These are phyloP conservation scores for Medicago lupulina DNA, from an alignment of 306 rosid genomes.

Conservation along the genomic window DNA sequence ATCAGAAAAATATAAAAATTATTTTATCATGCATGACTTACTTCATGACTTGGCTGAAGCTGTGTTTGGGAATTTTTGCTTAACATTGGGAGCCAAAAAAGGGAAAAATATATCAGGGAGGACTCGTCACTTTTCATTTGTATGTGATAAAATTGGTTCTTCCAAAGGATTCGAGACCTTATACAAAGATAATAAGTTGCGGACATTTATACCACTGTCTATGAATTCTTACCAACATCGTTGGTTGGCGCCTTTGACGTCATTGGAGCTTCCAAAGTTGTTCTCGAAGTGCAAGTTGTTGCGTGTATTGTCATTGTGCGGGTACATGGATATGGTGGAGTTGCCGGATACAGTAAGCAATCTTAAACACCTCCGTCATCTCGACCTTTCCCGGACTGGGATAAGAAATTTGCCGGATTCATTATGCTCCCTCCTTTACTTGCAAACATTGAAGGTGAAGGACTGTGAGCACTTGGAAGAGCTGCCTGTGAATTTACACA, in stretches of 20 bases:
- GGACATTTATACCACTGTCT: background rate
- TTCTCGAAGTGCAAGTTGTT: background rate
- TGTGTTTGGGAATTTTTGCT: background rate
- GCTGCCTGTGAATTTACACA: background rate
- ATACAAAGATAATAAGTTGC: background rate
- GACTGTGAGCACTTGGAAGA: background rate
- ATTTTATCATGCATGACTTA: constrained; percentile 14
- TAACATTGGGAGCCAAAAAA: background rate
- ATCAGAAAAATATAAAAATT: background rate
- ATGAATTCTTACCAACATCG: background rate
- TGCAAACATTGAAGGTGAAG: constrained; percentile 8
- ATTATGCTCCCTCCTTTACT: background rate
- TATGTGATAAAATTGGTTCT: accelerated
- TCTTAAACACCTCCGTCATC: constrained; percentile 3
- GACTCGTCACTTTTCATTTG: constrained; percentile 20
- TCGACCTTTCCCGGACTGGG: background rate
- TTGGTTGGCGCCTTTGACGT: background rate
- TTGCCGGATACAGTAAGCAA: constrained; percentile 1
- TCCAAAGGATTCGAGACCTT: background rate
- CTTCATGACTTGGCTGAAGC: constrained; percentile 25
- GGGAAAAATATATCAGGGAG: background rate
- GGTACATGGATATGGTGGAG: background rate
- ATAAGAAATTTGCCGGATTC: constrained; percentile 14
- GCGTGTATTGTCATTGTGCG: background rate
- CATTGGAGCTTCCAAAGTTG: background rate